These are phyloP conservation scores for Acanthamoeba rhysodes DNA, from an alignment of 208 protist species.

Conservation along the genomic window DNA sequence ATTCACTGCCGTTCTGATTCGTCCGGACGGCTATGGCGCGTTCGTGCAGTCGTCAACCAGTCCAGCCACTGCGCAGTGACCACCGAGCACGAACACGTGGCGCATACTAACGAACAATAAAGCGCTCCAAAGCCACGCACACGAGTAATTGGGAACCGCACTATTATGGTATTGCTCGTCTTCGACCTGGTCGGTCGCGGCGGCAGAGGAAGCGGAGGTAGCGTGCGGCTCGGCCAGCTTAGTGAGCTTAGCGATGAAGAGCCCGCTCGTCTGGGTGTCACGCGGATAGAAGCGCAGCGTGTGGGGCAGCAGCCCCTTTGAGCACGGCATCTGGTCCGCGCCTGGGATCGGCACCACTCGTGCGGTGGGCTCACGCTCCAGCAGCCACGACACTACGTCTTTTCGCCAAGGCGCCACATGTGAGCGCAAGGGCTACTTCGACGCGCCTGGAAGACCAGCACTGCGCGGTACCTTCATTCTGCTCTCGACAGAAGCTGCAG, in stretches of 20 bases:
- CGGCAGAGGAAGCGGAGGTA: too few species aligned
- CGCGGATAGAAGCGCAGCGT: conserved; percentile 83
- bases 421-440: neutral
- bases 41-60: neutral
- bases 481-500: conserved; percentile 82
- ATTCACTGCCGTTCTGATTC: neutral
- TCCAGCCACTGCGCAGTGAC: too few species aligned
- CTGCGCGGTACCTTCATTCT: conserved; percentile 81
- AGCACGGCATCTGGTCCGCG: conserved; percentile 59
- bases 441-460: neutral
- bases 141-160: too few species aligned
- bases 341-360: conserved; percentile 69
- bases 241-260: conserved; percentile 82
- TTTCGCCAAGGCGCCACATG: neutral
- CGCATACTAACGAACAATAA: too few species aligned
- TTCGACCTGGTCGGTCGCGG: too few species aligned
- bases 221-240: conserved; percentile 13
- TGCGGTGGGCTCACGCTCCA: conserved; percentile 61
- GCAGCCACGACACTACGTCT: conserved; percentile 78
- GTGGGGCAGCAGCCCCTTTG: conserved; percentile 69
- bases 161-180: too few species aligned
- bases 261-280: conserved; percentile 79
- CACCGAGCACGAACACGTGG: too few species aligned
- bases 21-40: neutral
- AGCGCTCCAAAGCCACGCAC: too few species aligned